Evolutionary conservation across 179 eudicot genomes (phyloP).

Genomic region (Silene coronaria): DNA sequence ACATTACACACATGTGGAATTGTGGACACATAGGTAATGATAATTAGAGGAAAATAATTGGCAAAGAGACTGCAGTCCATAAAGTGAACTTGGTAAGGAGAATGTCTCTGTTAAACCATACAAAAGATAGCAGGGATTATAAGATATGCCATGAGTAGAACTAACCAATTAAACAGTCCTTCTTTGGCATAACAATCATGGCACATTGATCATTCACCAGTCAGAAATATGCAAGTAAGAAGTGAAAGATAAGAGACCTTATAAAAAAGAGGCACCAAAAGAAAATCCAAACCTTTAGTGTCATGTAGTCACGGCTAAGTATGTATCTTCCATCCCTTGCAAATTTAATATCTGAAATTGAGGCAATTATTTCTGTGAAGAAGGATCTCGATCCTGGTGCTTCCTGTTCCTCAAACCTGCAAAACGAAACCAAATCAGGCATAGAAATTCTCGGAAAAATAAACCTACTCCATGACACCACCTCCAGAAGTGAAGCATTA

Average conservation of each 20-base stretch:
- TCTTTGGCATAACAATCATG: background rate
- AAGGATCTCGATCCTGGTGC: slow-evolving; percentile 57
- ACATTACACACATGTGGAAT: too few relatives aligned
- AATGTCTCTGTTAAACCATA: background rate
- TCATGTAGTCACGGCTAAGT: slow-evolving; percentile 62
- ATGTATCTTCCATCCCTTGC: slow-evolving; percentile 51
- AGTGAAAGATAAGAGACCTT: background rate
- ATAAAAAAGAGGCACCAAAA: background rate
- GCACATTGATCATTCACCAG: background rate
- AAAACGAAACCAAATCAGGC: background rate
- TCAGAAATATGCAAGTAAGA: background rate
- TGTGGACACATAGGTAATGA: too few relatives aligned
- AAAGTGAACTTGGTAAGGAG: background rate
- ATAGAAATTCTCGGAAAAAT: background rate
- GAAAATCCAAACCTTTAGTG: slow-evolving; percentile 33
- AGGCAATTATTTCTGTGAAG: slow-evolving; percentile 58
- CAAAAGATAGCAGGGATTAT: background rate
- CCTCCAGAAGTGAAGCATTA: background rate
- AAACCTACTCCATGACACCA: background rate
- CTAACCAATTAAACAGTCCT: background rate
- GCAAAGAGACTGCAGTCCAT: background rate
- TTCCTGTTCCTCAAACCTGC: slow-evolving; percentile 47
- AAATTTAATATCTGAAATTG: slow-evolving; percentile 61
- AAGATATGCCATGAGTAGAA: background rate
- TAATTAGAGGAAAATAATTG: background rate